A percentile compares a stretch with the other conserved stretches of the same genome.
Evolutionary conservation across 2,329 filamentous ascomycete genomes (phyloP).

Genomic region (Trichoderma sp.): DNA sequence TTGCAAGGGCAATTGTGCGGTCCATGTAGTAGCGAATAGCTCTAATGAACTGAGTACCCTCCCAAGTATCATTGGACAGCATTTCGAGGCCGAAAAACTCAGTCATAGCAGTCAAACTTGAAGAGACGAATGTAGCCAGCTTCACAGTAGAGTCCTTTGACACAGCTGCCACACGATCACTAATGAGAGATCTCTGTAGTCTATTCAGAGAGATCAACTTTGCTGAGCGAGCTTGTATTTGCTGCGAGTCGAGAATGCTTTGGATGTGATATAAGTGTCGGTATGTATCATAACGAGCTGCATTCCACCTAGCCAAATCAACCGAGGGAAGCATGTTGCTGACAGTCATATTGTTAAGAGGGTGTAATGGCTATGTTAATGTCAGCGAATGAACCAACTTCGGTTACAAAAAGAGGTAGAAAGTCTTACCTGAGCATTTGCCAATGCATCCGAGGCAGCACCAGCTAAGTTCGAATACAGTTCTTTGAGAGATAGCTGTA

Average conservation of each 20-base stretch:
- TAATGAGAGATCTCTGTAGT: slow-evolving; percentile 58
- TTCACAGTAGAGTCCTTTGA: slow-evolving; percentile 60
- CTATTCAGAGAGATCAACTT: slow-evolving; percentile 57
- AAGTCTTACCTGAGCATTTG: slow-evolving; percentile 44
- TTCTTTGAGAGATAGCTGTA: slow-evolving; percentile 35
- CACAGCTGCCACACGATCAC: slow-evolving; percentile 53
- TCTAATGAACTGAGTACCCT: slow-evolving; percentile 34
- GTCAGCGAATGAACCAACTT: slow-evolving; percentile 4
- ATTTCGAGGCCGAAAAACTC: slow-evolving; percentile 41
- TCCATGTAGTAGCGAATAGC: slow-evolving; percentile 53
- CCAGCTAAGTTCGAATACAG: slow-evolving; percentile 37
- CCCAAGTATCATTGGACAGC: slow-evolving; percentile 31
- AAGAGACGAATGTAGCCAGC: slow-evolving; percentile 50
- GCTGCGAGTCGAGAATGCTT: slow-evolving; percentile 42
- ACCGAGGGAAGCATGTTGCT: slow-evolving; percentile 43
- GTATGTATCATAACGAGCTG: slow-evolving; percentile 51
- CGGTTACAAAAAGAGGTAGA: not conserved
- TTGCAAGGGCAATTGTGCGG: slow-evolving; percentile 51
- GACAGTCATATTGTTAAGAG: slow-evolving; percentile 57
- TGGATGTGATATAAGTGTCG: slow-evolving; percentile 44
- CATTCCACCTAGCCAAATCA: slow-evolving; percentile 47
- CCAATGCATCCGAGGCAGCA: slow-evolving; percentile 31
- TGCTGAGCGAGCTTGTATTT: slow-evolving; percentile 42
- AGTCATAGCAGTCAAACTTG: slow-evolving; percentile 42
- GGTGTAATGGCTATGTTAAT: slow-evolving; percentile 52